phyloP scores from a whole-genome alignment of 1,284 basidiomycete genomes.

The Apiotrichum veenhuisii region DNA sequence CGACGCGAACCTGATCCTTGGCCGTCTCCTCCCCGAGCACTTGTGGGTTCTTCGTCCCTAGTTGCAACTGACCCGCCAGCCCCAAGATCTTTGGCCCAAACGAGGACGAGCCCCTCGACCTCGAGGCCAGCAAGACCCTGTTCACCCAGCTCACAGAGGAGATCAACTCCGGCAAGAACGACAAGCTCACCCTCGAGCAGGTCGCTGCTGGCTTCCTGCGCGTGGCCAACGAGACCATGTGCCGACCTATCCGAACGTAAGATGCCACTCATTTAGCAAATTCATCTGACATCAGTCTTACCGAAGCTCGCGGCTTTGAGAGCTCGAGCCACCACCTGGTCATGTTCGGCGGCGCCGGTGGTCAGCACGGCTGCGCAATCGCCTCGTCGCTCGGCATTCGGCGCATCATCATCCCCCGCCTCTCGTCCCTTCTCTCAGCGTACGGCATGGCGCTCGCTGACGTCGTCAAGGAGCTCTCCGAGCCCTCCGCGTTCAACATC shows the following conservation, averaged over 20 bases:
- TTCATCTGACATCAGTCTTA: constrained; percentile 20
- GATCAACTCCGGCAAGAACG: constrained; percentile 46
- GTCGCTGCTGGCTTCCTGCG: constrained; percentile 36
- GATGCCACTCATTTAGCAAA: background rate
- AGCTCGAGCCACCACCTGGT: constrained; percentile 32
- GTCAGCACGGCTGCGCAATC: constrained; percentile 39
- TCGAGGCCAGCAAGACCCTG: constrained; percentile 38
- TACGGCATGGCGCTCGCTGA: constrained; percentile 44
- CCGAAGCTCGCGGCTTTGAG: constrained; percentile 38
- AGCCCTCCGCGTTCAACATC: constrained; percentile 32
- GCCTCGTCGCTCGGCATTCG: constrained; percentile 36
- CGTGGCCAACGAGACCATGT: constrained; percentile 45
- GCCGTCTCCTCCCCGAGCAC: constrained; percentile 54
- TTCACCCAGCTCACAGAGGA: constrained; percentile 49
- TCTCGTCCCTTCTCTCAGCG: constrained; percentile 41
- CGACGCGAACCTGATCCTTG: constrained; percentile 47
- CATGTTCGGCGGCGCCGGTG: constrained; percentile 44
- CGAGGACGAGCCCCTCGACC: constrained; percentile 53
- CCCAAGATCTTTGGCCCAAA: constrained; percentile 52
- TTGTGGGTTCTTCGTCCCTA: constrained; percentile 26
- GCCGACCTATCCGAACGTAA: constrained; percentile 35
- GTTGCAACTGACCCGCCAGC: constrained; percentile 16
- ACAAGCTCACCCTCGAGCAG: constrained; percentile 30
- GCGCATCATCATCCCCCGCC: constrained; percentile 36
- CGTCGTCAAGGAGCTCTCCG: constrained; percentile 35